These are phyloP conservation scores for Naganishia sp. DNA, from an alignment of 1,284 basidiomycete genomes.

Conservation along the genomic window DNA sequence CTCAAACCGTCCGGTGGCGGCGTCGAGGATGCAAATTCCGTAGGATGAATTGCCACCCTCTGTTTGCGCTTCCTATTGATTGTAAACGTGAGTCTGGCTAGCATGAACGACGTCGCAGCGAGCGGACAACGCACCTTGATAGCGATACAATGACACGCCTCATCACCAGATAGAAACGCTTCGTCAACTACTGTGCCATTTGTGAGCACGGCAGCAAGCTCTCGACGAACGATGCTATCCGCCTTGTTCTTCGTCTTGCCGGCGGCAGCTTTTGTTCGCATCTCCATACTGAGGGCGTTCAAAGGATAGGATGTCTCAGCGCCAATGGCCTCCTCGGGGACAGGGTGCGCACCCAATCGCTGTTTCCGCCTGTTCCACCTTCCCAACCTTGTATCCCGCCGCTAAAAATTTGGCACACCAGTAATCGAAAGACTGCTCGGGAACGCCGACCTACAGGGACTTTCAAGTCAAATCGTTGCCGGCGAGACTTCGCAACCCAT, in stretches of 20 bases:
- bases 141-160: constrained; percentile 91
- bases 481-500: not conserved
- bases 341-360: constrained; percentile 60
- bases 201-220: constrained; percentile 93
- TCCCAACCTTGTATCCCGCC: constrained; percentile 89
- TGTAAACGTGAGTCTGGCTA: not conserved
- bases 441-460: constrained; percentile 79
- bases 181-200: constrained; percentile 95
- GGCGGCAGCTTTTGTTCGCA: constrained; percentile 55
- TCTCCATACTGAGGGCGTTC: constrained; percentile 53
- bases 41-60: constrained; percentile 58
- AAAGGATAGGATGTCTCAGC: not conserved
- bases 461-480: not conserved
- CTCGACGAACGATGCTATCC: constrained; percentile 78
- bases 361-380: constrained; percentile 96
- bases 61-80: constrained; percentile 45
- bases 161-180: constrained; percentile 83
- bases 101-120: constrained; percentile 40
- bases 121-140: constrained; percentile 63
- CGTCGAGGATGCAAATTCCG: constrained; percentile 93
- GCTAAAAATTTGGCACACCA: constrained; percentile 58
- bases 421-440: constrained; percentile 84
- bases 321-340: not conserved
- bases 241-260: constrained; percentile 38
- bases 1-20: constrained; percentile 94